Conservation (phyloP, 2,329 filamentous ascomycete genomes). For the Scleromitrula shiraiana region DNA sequence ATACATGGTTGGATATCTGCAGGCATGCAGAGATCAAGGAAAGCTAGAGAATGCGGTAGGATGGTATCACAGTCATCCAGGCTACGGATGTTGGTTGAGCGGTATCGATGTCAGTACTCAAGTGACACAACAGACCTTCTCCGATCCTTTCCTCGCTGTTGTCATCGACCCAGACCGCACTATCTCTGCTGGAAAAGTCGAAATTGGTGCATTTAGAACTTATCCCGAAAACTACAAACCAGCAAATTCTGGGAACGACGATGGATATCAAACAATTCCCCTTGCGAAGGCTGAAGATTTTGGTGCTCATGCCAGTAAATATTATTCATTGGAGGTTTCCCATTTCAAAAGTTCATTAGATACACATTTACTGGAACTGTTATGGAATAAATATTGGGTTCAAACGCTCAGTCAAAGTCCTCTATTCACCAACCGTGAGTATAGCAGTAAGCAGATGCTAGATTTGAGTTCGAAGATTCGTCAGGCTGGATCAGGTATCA, state of each 20-base stretch:
- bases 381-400: slow-evolving; percentile 99
- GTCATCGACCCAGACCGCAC: slow-evolving; percentile 96
- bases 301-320: slow-evolving; percentile 81
- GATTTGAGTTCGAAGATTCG: slow-evolving; percentile 79
- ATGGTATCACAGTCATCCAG: slow-evolving; percentile 97
- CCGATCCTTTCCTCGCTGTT: slow-evolving; percentile 88
- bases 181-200: slow-evolving; percentile 84
- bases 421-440: slow-evolving; percentile 86
- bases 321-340: slow-evolving; percentile 85
- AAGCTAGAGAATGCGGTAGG: slow-evolving; percentile 87
- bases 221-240: slow-evolving; percentile 69
- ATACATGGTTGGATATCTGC: slow-evolving; percentile 85
- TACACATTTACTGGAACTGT: slow-evolving; percentile 70
- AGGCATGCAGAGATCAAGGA: slow-evolving; percentile 66
- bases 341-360: slow-evolving; percentile 94
- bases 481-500: slow-evolving; percentile 44
- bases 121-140: slow-evolving; percentile 72
- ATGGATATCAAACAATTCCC: slow-evolving; percentile 71
- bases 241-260: slow-evolving; percentile 36
- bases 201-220: slow-evolving; percentile 94
- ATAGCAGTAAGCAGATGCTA: slow-evolving; percentile 82
- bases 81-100: slow-evolving; percentile 95
- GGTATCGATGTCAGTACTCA: slow-evolving; percentile 94
- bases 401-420: slow-evolving; percentile 89
- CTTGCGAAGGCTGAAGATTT: slow-evolving; percentile 94